phyloP scores from a whole-genome alignment of 768 basidiomycete species.

The Pleurotus citrinopileatus region DNA sequence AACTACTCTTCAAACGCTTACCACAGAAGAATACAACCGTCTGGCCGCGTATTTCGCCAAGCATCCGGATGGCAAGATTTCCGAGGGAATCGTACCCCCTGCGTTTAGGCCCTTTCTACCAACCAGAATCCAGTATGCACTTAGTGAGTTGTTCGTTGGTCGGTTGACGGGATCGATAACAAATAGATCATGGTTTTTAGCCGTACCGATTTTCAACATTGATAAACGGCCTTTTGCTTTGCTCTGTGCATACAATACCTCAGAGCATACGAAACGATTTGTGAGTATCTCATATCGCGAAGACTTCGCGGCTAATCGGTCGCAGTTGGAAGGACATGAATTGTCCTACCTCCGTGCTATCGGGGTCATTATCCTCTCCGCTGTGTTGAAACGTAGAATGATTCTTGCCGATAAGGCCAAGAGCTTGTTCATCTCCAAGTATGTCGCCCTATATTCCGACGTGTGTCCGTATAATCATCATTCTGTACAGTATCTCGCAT shows the following conservation, averaged over 20 bases:
- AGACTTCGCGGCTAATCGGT: background rate
- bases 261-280: conserved; percentile 76
- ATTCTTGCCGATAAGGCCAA: conserved; percentile 94
- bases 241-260: conserved; percentile 88
- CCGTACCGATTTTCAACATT: conserved; percentile 90
- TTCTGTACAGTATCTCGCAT: conserved; percentile 70
- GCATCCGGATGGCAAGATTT: conserved; percentile 83
- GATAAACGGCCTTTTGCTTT: conserved; percentile 91
- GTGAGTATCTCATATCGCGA: conserved; percentile 38
- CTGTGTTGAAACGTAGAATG: conserved; percentile 90
- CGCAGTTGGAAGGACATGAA: conserved; percentile 82
- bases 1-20: conserved; percentile 53
- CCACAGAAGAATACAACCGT: conserved; percentile 68
- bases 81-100: conserved; percentile 82
- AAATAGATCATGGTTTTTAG: conserved; percentile 30
- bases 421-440: conserved; percentile 91
- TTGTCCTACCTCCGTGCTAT: conserved; percentile 91
- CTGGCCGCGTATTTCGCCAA: conserved; percentile 76
- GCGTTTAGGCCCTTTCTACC: conserved; percentile 84
- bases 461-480: background rate
- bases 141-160: conserved; percentile 52
- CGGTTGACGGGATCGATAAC: background rate
- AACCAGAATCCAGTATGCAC: conserved; percentile 77
- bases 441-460: conserved; percentile 21
- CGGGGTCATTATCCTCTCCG: conserved; percentile 91